A percentile compares a stretch with the other conserved stretches of the same genome.
These are phyloP conservation scores for Vitis hybrid DNA, from an alignment of 177 flowering plant species.

Conservation along the genomic window DNA sequence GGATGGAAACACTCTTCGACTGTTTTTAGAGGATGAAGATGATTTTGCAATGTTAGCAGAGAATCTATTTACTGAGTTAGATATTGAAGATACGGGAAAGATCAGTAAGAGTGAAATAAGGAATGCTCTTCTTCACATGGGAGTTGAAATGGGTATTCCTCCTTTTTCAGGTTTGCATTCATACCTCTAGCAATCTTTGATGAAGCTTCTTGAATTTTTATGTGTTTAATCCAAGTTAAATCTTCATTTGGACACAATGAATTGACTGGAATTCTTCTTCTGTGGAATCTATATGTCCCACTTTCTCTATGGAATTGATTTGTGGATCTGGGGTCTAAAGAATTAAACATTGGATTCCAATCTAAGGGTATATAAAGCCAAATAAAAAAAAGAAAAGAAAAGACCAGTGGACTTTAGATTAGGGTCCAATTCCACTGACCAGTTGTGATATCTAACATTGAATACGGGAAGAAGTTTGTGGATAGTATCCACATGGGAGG, in stretches of 20 bases:
- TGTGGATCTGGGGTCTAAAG: background rate
- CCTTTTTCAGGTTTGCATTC: conserved; percentile 55
- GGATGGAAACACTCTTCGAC: conserved; percentile 51
- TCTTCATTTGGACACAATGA: too few relatives aligned
- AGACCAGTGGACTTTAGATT: too few relatives aligned
- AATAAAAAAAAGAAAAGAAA: too few relatives aligned
- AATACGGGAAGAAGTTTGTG: too few relatives aligned
- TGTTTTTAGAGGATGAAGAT: conserved; percentile 76
- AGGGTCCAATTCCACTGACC: too few relatives aligned
- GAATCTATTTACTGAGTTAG: conserved; percentile 74
- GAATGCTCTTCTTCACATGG: conserved; percentile 64
- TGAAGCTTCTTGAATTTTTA: background rate
- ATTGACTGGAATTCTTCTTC: too few relatives aligned
- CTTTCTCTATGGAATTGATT: background rate
- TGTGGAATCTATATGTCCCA: too few relatives aligned
- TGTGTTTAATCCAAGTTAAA: background rate
- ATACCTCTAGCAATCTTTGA: background rate
- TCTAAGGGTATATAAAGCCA: too few relatives aligned
- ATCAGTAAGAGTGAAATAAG: conserved; percentile 46
- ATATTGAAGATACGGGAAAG: conserved; percentile 69
- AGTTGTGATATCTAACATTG: too few relatives aligned
- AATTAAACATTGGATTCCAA: too few relatives aligned
- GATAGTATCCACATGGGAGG: too few relatives aligned
- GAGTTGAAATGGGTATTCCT: conserved; percentile 79
- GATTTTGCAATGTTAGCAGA: conserved; percentile 87